Evolutionary conservation across 306 rosid species (phyloP), one percentile per base, ranked within the genome.

Genomic region (Hippophae rhamnoides): DNA sequence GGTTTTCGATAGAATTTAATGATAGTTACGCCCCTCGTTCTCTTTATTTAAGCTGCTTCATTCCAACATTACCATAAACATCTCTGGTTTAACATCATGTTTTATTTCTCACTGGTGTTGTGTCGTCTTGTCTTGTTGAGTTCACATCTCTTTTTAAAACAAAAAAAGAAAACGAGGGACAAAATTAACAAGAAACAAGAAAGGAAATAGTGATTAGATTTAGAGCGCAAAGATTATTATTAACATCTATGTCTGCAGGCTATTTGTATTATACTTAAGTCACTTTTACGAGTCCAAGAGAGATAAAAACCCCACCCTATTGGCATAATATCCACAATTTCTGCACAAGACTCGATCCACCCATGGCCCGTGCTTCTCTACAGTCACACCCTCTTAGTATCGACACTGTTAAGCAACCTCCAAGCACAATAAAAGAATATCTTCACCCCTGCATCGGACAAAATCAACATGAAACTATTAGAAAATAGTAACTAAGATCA

Each of bases 361-460:
- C 75, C 71, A 69, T 67, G 73, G 82, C 78, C 77, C 71, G 54
- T 64, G 38, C 38, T 31, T 2, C 38, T 87, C 85, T 79, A 79
- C 74, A 64, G 67, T 72, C 73, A 74, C 78, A 65, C 64, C 76
- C 84, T 54, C 44, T 66, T 71, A 52, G 53, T 76, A 81, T 79
- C 57, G 78, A 79, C 81, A 76, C 51, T 58, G 84, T 85, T 75
- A 75, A 76, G 81, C 73, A 72, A 75, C 71, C 86, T 81, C 78
- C 68, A 65, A 58, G 82, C 79, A 57, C 75, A 83, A 76, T 75
- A 31, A 84, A 88, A 82, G 81, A 80, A 85, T 81, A 78, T 73
- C 76, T 71, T 79, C 84, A 81, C 66, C 76, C 75, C 94, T 82
- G 79, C 71, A 67, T 52, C 13, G 13, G 31, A 43, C 18, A n/a